Conservation (phyloP, 176 grass and related monocot species). For the Melocanna baccifera region DNA sequence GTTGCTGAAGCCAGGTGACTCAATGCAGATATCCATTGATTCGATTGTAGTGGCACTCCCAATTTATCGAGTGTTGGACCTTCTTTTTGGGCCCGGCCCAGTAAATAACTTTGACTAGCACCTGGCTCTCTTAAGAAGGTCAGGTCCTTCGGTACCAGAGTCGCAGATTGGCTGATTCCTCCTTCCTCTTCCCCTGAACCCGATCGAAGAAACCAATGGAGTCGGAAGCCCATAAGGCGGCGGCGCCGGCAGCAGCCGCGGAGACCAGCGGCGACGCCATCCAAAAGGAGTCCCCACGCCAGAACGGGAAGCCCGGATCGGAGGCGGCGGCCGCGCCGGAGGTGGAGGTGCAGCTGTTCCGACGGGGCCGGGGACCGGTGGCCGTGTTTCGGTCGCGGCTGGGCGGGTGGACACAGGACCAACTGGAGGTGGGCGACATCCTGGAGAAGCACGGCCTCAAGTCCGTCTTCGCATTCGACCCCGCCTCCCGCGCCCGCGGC, state of each 20-base stretch:
- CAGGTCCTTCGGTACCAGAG: background rate
- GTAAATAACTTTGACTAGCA: background rate
- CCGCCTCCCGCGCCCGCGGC: conserved; percentile 53
- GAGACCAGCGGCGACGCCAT: conserved; percentile 34
- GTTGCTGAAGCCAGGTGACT: background rate
- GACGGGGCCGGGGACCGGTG: conserved; percentile 56
- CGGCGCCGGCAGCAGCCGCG: background rate
- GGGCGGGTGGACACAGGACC: conserved; percentile 80
- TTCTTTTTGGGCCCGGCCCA: background rate
- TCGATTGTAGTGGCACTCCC: background rate
- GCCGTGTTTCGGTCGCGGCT: conserved; percentile 64
- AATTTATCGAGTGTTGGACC: background rate
- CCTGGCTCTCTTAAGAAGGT: background rate
- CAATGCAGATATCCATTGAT: background rate
- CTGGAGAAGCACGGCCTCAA: conserved; percentile 83
- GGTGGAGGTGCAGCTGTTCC: conserved; percentile 81
- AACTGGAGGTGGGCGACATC: conserved; percentile 88
- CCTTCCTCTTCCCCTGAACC: background rate
- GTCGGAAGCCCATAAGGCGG: conserved; percentile 3
- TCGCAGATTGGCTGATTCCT: conserved; percentile 9
- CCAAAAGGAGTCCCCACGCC: conserved; percentile 34
- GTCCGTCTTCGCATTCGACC: conserved; percentile 67
- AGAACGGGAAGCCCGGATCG: conserved; percentile 48
- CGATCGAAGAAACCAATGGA: conserved; percentile 40
- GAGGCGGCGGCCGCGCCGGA: conserved; percentile 46